Evolutionary conservation across 441 rosid genomes (phyloP), one percentile per base, ranked within the genome.

Genomic region (Eruca vesicaria): DNA sequence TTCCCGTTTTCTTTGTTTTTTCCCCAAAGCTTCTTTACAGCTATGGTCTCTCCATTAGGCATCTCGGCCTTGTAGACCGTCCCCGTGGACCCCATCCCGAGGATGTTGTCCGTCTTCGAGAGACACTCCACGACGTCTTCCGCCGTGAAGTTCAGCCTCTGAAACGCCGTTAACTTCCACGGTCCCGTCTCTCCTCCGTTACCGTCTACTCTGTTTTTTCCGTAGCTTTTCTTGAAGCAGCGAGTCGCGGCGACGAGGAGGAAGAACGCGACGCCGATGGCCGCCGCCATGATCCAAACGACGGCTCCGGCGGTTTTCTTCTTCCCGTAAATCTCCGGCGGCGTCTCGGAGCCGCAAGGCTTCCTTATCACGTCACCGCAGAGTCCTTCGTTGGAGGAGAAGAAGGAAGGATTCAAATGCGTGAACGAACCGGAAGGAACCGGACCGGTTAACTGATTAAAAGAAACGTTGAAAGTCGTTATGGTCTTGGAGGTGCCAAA

Each of bases 31-130:
- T 95, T 95, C 84, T 95, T 95, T 53, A 95, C 98, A 9, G 98
- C 99, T 81, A 95, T 84, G 74, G 86, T 83, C 73, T 95, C 99
- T 32, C 99, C 98, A 67, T 89, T 82, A 15, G 99, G 95, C 96
- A 95, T 93, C 74, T 87, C 98, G 0, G 97, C 97, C 66, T 87
- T 86, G 79, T 95, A 91, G 0, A 95, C 99, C 0, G 98, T 95
- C 4, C 99, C 99, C 0, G 98, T 81, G 1, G 95, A 87, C 32
- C 99, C 99, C 96, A 93, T 91, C 38, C 99, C 99, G 56, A 95
- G 5, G 63, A 95, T 86, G 88, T 86, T 87, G 50, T 95, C 89
- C 0, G 86, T 85, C 77, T 80, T 84, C 0, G 93, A 74, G 2
- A 93, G 67, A 55, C 97, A 89, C 68, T 93, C 99, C 2, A 90